Base-by-base conservation (phyloP, 2,329 filamentous ascomycete genomes). In the Tolypocladium sp. region DNA sequence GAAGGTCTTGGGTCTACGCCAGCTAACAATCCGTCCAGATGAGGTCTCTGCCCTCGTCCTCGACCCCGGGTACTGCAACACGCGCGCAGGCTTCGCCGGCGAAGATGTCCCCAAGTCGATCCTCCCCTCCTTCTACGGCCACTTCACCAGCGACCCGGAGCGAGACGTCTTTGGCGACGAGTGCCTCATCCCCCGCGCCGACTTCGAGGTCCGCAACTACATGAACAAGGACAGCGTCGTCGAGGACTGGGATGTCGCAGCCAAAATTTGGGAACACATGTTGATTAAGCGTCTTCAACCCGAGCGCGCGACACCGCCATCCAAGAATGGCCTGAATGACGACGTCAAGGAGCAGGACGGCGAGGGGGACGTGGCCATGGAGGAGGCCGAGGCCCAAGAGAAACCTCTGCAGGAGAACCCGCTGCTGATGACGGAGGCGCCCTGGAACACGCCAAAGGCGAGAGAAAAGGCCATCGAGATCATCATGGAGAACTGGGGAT, bases 31-130 rank as follows among this genome's bases (percentile, higher is more conserved):
- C 10, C 2, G 17, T 22, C 3, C 68, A 96, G 94, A 99, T 80
- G 94, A 99, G 79, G 92, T 99, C 64, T 95, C 92, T 41, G 95
- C 95, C 57, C 89, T 99, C 66, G 91, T 99, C 42, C 90, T 99
- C 70, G 94, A 99, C 71, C 90, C 94, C 3, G 94, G 95, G 62
- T 97, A 92, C 77, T 91, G 90, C 70, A 88, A 86, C 66, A 92
- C 90, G 46, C 92, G 95, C 75, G 94, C 92, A 61, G 94, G 94
- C 60, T 99, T 97, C 70, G 95, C 95, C 15, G 94, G 95, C 70
- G 95, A 99, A 83, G 94, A 99, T 76, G 89, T 92, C 0, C 94
- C 94, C 66, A 97, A 97, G 79, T 92, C 91, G 37, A 87, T 97
- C 59, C 83, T 96, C 60, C 92, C 93, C 35, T 94, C 92, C 52